These are phyloP conservation scores for Euphorbia tirucalli DNA, from an alignment of 345 rosid species.

Conservation along the genomic window DNA sequence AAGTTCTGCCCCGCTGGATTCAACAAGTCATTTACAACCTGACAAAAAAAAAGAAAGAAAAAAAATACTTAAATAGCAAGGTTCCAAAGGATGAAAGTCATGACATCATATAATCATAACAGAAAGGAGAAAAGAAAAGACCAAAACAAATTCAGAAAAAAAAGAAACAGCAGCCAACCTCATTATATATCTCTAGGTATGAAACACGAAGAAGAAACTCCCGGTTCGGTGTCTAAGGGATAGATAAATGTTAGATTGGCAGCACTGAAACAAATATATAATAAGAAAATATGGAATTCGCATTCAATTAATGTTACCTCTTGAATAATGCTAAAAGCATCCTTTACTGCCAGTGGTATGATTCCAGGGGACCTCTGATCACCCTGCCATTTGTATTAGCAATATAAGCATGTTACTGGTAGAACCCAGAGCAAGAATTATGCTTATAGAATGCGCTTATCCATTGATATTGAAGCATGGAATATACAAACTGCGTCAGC, in stretches of 20 bases:
- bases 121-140: slow-evolving; percentile 12
- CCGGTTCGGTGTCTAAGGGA: slow-evolving; percentile 76
- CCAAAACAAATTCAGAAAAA: slow-evolving; percentile 5
- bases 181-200: slow-evolving; percentile 95
- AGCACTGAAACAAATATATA: slow-evolving; percentile 13
- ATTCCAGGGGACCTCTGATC: slow-evolving; percentile 99
- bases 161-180: slow-evolving; percentile 54
- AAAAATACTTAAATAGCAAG: slow-evolving; percentile 22
- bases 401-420: slow-evolving; percentile 13
- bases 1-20: slow-evolving; percentile 97
- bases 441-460: neutral
- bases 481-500: neutral
- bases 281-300: neutral
- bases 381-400: slow-evolving; percentile 60
- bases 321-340: slow-evolving; percentile 94
- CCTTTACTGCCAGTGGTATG: slow-evolving; percentile 94
- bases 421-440: slow-evolving; percentile 9
- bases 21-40: slow-evolving; percentile 95
- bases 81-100: slow-evolving; percentile 14
- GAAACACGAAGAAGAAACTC: slow-evolving; percentile 97
- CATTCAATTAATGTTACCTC: slow-evolving; percentile 57
- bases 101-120: slow-evolving; percentile 3
- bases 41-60: slow-evolving; percentile 32
- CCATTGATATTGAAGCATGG: neutral
- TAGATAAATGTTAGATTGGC: slow-evolving; percentile 20